Percentiles rank a stretch among this genome's conserved stretches.
These are phyloP conservation scores for Penicillium daleae DNA, from an alignment of 495 filamentous ascomycete genomes.

Conservation along the genomic window DNA sequence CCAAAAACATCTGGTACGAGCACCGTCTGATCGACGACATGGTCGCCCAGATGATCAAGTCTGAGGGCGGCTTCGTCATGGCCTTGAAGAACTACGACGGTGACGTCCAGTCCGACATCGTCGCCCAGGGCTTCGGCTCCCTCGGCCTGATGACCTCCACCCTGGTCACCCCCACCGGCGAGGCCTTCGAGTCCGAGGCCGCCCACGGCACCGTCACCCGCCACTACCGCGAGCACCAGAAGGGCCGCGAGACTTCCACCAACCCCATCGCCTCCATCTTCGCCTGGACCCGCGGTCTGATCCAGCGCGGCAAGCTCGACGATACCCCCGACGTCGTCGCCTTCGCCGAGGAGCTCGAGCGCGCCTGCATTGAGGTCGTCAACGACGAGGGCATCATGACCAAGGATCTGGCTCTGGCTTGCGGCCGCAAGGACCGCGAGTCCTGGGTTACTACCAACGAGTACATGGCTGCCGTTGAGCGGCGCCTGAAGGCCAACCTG, in stretches of 20 bases:
- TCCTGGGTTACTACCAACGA: slow-evolving; percentile 88
- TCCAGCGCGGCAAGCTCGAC: slow-evolving; percentile 90
- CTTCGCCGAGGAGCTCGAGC: slow-evolving; percentile 89
- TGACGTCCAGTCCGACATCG: slow-evolving; percentile 97
- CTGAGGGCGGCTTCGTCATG: slow-evolving; percentile 91
- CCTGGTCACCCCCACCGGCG: slow-evolving; percentile 91
- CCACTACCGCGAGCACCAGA: slow-evolving; percentile 98
- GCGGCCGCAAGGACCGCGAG: slow-evolving; percentile 78
- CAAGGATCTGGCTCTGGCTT: slow-evolving; percentile 92
- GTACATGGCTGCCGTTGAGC: slow-evolving; percentile 89
- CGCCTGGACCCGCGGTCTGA: slow-evolving; percentile 95
- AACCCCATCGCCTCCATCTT: slow-evolving; percentile 99
- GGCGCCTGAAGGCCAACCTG: slow-evolving; percentile 70
- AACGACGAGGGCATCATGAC: slow-evolving; percentile 96
- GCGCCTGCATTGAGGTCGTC: slow-evolving; percentile 93
- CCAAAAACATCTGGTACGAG: slow-evolving; percentile 96
- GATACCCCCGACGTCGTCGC: slow-evolving; percentile 82
- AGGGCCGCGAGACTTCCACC: slow-evolving; percentile 93
- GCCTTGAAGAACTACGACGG: slow-evolving; percentile 99
- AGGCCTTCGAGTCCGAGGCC: slow-evolving; percentile 96
- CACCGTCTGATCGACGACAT: slow-evolving; percentile 99
- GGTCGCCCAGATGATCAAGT: slow-evolving; percentile 99
- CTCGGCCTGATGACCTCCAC: slow-evolving; percentile 98
- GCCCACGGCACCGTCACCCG: slow-evolving; percentile 98
- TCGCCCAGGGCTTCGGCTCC: slow-evolving; percentile 97